Evolutionary conservation across 805 yeast species (phyloP).

Genomic region (Saccharomycopsis fibuligera): DNA sequence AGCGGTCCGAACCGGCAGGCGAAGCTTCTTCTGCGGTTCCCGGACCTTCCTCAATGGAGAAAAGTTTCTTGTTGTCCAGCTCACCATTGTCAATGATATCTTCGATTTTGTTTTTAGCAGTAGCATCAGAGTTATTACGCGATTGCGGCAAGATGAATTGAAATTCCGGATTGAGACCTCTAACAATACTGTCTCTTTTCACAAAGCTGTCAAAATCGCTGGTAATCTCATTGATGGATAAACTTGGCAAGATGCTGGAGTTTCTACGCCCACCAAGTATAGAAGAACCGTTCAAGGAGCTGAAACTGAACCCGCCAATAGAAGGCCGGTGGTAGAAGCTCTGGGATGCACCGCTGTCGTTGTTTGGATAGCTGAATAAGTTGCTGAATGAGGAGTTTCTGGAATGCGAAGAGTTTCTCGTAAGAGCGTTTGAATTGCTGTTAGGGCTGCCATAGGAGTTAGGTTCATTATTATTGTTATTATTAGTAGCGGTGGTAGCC

Average conservation of each 20-base stretch:
- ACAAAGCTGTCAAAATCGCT: slow-evolving; percentile 32
- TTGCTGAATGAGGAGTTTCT: slow-evolving; percentile 16
- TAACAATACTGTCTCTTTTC: slow-evolving; percentile 30
- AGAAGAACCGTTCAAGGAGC: not conserved
- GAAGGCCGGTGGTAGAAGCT: slow-evolving; percentile 9
- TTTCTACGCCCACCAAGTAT: slow-evolving; percentile 24
- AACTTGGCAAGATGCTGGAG: slow-evolving; percentile 28
- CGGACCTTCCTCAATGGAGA: slow-evolving; percentile 3
- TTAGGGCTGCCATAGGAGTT: too few relatives aligned
- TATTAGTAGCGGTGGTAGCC: too few relatives aligned
- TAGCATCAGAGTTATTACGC: not conserved
- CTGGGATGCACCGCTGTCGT: slow-evolving; percentile 1
- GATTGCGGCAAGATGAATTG: not conserved
- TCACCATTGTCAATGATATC: slow-evolving; percentile 3
- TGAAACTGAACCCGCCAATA: slow-evolving; percentile 3
- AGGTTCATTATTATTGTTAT: too few relatives aligned
- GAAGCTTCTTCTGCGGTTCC: too few relatives aligned
- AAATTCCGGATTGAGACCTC: slow-evolving; percentile 22
- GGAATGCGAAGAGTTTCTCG: slow-evolving; percentile 5
- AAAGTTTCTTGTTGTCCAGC: not conserved
- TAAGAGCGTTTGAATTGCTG: too few relatives aligned
- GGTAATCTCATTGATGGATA: slow-evolving; percentile 25
- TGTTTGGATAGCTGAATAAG: slow-evolving; percentile 11
- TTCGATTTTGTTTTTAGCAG: slow-evolving; percentile 4
- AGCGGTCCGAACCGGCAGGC: too few relatives aligned